Base-by-base conservation (phyloP, 1,284 basidiomycete genomes). In the Phellopilus nigrolimitatus region DNA sequence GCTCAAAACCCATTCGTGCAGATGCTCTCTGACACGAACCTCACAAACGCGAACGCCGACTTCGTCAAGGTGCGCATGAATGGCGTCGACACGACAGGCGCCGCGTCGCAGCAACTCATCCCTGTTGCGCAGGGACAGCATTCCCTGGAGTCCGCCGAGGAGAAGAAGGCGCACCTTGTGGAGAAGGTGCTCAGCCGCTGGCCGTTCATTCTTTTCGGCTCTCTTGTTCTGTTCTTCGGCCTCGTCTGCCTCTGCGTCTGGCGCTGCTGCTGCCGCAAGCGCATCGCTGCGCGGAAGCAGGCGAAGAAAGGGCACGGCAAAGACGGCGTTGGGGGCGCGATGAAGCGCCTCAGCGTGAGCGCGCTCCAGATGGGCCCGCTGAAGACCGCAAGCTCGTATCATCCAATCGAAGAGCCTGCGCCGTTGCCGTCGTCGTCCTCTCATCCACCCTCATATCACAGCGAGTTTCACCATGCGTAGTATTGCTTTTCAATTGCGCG, bases 131-230 rank as follows among this genome's bases (percentile, higher is more conserved):
- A 88, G 60, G 68, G 73, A 64, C 76, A 82, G 54, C 71, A 76
- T 56, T 88, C 85, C 0, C 85, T 86, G 1, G 72, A 86, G 38
- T 76, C 75, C 6, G 72, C 63, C 1, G 75, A 71, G 43, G 84
- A 88, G 67, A 85, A 85, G 70, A 86, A 88, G 68, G 75, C 82
- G 51, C 70, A 72, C 60, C 81, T 79, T 56, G 79, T 84, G 61
- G 85, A 84, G 63, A 69, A 75, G 68, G 70, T 88, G 22, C 74
- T 87, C 54, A 82, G 80, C 59, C 79, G 74, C 39, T 88, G 85
- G 86, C 85, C 86, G 0, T 83, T 87, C 60, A 88, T 88, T 61
- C 72, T 88, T 54, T 58, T 74, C 22, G 85, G 84, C 33, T 82
- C 80, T 58, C 68, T 88, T 31, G 64, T 71, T 3, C 69, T 80